These are phyloP conservation scores for Nicotiana attenuata DNA, from an alignment of 257 asterid species.

Conservation along the genomic window DNA sequence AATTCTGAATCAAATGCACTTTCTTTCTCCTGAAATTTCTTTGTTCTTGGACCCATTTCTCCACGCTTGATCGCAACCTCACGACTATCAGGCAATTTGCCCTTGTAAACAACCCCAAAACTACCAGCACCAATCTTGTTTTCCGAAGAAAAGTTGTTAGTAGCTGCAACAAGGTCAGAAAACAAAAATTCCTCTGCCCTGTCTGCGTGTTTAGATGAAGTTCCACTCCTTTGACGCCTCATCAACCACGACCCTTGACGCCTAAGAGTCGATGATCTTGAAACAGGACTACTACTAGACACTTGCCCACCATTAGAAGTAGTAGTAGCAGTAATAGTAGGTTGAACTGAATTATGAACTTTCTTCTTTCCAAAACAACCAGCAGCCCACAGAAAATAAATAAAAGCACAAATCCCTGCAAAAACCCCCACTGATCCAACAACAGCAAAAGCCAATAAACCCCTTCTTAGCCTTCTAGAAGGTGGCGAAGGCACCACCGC, in stretches of 20 bases:
- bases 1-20: conserved; percentile 79
- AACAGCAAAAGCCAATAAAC: conserved; percentile 57
- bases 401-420: conserved; percentile 51
- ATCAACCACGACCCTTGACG: conserved; percentile 75
- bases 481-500: conserved; percentile 23
- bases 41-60: conserved; percentile 48
- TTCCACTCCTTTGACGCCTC: conserved; percentile 87
- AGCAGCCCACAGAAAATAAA: conserved; percentile 63
- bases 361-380: conserved; percentile 77
- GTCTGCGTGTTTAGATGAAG: conserved; percentile 67
- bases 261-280: conserved; percentile 72
- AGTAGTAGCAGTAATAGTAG: conserved; percentile 36
- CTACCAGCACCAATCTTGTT: conserved; percentile 87
- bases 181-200: conserved; percentile 69
- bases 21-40: conserved; percentile 80
- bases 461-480: conserved; percentile 36
- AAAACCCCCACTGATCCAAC: conserved; percentile 73
- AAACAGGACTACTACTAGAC: conserved; percentile 47
- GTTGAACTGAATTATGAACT: conserved; percentile 80
- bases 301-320: conserved; percentile 29
- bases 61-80: conserved; percentile 84
- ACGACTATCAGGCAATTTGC: conserved; percentile 60
- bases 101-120: conserved; percentile 73
- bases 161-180: conserved; percentile 53
- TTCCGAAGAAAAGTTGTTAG: conserved; percentile 53